Base-by-base conservation (phyloP, 768 basidiomycete species). In the Lyophyllum semitale region DNA sequence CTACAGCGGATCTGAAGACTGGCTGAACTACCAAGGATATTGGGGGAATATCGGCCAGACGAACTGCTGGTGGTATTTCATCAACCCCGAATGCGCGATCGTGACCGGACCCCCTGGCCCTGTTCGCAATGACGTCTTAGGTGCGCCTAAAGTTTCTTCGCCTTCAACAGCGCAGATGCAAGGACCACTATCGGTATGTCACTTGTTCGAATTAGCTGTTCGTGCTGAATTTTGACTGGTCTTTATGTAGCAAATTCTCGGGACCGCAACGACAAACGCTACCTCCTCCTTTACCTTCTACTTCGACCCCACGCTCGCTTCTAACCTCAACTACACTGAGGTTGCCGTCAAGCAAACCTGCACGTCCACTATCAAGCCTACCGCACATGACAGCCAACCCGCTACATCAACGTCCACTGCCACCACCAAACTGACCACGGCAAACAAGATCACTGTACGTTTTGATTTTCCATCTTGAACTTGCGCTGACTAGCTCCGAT, bases 11-110 rank as follows among this genome's bases (percentile, higher is more conserved):
- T 41, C 55, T 18, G n/a, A 49, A 8, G 48, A 47, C 23, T 62
- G 61, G 61, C 54, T 62, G 48, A 62, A 62, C 47, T 62, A 54
- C 53, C 59, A 57, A 22, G 61, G 61, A 13, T 51, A 41, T 18
- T 62, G 61, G 61, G 61, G 61, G 3, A 62, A 62, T 30, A 46
- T 57, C 13, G 61, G 61, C 22, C 27, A 57, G 45, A 62, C 61
- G 4, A 25, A 37, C 53, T 59, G 58, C 20, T 62, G 58, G 58
- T 62, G 61, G 61, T 48, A 62, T 33, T 15, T 43, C 9, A 33
- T 62, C 35, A 33, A 62, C 42, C 48, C 48, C 30, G 61, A 62
- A 33, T 62, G 61, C 9, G 46, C 56, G 43, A 43, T 59, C 8
- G 61, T 62, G 2, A 51, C 58, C 17, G 60, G 60, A 8, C 61